Evolutionary conservation across 768 basidiomycete genomes (phyloP).

Genomic region (Auriscalpium vulgare): DNA sequence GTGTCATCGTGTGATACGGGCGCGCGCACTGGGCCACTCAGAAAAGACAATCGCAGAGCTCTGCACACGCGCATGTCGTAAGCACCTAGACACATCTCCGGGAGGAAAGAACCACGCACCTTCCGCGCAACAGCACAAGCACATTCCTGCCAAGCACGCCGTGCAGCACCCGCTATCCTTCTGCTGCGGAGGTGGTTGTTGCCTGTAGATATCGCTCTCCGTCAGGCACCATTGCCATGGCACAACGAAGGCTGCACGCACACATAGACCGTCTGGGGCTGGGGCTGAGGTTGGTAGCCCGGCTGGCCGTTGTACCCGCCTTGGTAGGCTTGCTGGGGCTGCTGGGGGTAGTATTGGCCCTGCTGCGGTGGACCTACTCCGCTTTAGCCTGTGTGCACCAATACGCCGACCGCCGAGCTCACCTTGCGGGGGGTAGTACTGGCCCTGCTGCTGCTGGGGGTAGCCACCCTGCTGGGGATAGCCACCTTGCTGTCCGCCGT

Average conservation of each 20-base stretch:
- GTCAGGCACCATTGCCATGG: neutral
- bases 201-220: slow-evolving; percentile 25
- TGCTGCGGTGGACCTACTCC: slow-evolving; percentile 22
- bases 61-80: slow-evolving; percentile 27
- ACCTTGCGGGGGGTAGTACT: slow-evolving; percentile 52
- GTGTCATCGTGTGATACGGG: neutral
- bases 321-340: slow-evolving; percentile 66
- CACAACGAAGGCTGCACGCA: slow-evolving; percentile 29
- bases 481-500: slow-evolving; percentile 22
- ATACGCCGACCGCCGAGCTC: slow-evolving; percentile 8
- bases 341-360: slow-evolving; percentile 67
- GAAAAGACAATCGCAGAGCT: slow-evolving; percentile 72
- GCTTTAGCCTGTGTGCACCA: slow-evolving; percentile 19
- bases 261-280: slow-evolving; percentile 80
- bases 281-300: slow-evolving; percentile 50
- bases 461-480: slow-evolving; percentile 26
- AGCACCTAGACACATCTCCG: neutral
- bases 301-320: slow-evolving; percentile 32
- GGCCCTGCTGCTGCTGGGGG: slow-evolving; percentile 33
- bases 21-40: slow-evolving; percentile 17
- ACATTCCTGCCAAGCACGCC: slow-evolving; percentile 59
- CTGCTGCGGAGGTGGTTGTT: slow-evolving; percentile 40
- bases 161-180: slow-evolving; percentile 43
- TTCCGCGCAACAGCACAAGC: slow-evolving; percentile 68
- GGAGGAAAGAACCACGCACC: slow-evolving; percentile 33